These are phyloP conservation scores for Penicillium psychrosexuale DNA, from an alignment of 2,329 filamentous ascomycete genomes.

Conservation along the genomic window DNA sequence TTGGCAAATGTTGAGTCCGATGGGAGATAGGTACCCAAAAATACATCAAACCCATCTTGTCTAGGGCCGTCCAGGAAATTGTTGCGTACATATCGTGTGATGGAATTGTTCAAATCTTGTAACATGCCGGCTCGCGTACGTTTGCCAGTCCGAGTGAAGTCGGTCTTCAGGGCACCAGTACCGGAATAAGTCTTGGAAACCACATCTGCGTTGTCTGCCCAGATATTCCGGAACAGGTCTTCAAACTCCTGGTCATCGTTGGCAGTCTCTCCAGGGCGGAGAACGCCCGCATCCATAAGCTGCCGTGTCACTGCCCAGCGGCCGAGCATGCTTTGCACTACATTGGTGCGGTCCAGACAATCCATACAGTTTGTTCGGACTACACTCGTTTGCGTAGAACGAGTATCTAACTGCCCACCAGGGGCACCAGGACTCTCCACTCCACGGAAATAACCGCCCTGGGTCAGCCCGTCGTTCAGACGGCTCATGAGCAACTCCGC, in stretches of 20 bases:
- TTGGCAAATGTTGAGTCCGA: conserved; percentile 67
- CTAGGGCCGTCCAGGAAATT: conserved; percentile 92
- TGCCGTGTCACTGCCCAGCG: conserved; percentile 86
- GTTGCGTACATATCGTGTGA: conserved; percentile 86
- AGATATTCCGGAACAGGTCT: conserved; percentile 89
- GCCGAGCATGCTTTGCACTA: conserved; percentile 95
- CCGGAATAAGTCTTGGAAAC: conserved; percentile 91
- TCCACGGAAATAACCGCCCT: conserved; percentile 89
- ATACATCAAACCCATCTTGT: conserved; percentile 93
- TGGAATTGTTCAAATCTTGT: conserved; percentile 81
- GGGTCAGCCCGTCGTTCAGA: conserved; percentile 69
- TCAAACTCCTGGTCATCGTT: conserved; percentile 80
- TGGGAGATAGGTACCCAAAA: conserved; percentile 81
- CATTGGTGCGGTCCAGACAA: conserved; percentile 94
- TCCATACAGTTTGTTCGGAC: conserved; percentile 99
- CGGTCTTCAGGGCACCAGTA: conserved; percentile 95
- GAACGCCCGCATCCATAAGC: conserved; percentile 77
- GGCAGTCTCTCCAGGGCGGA: conserved; percentile 72
- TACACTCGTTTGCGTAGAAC: conserved; percentile 79
- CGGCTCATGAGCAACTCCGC: conserved; percentile 82
- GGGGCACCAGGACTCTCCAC: conserved; percentile 74
- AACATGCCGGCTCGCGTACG: conserved; percentile 81
- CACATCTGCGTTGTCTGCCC: conserved; percentile 97
- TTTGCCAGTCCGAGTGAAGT: conserved; percentile 90
- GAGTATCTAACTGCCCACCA: conserved; percentile 72